Evolutionary conservation across 2,329 filamentous ascomycete species (phyloP).

Genomic region (Biscogniauxia mediterranea): DNA sequence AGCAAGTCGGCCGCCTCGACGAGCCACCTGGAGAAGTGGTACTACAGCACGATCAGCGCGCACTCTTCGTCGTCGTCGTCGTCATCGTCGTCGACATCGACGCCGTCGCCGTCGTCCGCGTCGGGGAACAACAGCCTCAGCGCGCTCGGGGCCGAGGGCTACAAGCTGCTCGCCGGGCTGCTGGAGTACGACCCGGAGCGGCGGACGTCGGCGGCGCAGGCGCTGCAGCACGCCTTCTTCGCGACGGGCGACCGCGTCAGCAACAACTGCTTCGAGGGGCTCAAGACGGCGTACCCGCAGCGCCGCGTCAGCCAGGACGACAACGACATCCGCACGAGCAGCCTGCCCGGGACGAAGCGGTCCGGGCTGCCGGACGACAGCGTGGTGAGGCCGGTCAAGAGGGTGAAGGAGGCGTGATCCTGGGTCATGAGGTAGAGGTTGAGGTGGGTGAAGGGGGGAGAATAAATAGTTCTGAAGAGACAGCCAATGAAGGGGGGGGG

Average conservation of each 20-base stretch:
- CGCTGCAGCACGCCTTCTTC: constrained; percentile 91
- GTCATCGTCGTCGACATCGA: constrained; percentile 43
- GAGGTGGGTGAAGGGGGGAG: no score
- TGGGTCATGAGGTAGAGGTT: background rate
- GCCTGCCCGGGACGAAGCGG: constrained; percentile 86
- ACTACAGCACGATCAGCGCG: constrained; percentile 67
- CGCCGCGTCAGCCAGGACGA: constrained; percentile 90
- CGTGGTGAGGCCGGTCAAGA: constrained; percentile 61
- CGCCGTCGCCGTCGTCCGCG: constrained; percentile 11
- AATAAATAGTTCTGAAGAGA: no score
- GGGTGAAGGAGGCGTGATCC: constrained; percentile 53
- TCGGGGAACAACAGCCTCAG: constrained; percentile 41
- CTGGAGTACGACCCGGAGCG: constrained; percentile 92
- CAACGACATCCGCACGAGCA: constrained; percentile 90
- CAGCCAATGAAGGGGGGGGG: no score
- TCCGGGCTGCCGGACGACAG: constrained; percentile 81
- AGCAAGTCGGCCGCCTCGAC: constrained; percentile 35
- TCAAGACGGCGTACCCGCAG: constrained; percentile 85
- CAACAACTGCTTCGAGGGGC: constrained; percentile 86
- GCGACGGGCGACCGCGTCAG: constrained; percentile 62
- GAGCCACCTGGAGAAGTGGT: constrained; percentile 72
- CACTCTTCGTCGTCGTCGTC: constrained; percentile 47
- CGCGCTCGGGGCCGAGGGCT: constrained; percentile 72
- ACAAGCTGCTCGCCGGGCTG: constrained; percentile 75
- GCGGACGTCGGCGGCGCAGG: constrained; percentile 81